Percentiles rank a stretch among this genome's conserved stretches.
These are phyloP conservation scores for Daphne laureola DNA, from an alignment of 441 rosid species.

Conservation along the genomic window DNA sequence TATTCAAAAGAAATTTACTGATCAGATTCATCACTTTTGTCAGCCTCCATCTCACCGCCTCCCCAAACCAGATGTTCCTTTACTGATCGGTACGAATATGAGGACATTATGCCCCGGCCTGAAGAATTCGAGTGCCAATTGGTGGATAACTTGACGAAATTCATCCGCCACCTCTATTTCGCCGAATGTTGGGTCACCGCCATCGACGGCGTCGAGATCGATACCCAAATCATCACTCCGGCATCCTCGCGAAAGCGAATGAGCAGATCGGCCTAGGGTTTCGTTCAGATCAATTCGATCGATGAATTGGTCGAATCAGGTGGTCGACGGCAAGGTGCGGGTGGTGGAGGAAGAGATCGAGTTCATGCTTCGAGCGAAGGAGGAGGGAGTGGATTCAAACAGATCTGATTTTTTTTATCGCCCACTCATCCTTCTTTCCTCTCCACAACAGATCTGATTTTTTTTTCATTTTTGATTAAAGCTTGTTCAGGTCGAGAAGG, in stretches of 20 bases:
- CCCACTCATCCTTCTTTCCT: too few species aligned
- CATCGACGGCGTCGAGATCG: slow-evolving; percentile 4
- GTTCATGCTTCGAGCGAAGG: slow-evolving; percentile 50
- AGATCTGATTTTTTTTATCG: too few species aligned
- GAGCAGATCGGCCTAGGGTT: slow-evolving; percentile 3
- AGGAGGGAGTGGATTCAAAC: slow-evolving; percentile 56
- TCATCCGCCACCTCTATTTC: slow-evolving; percentile 44
- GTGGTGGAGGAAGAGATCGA: slow-evolving; percentile 45
- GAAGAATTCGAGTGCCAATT: slow-evolving; percentile 55
- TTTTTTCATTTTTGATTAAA: too few species aligned
- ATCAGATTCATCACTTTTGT: too few species aligned
- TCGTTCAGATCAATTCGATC: slow-evolving; percentile 30
- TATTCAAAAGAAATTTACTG: too few species aligned
- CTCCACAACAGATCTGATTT: too few species aligned
- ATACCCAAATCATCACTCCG: slow-evolving; percentile 10
- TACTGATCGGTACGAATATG: slow-evolving; percentile 68
- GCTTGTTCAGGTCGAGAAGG: too few species aligned
- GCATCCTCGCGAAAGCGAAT: slow-evolving; percentile 10
- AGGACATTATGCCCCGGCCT: slow-evolving; percentile 38
- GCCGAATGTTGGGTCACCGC: slow-evolving; percentile 21
- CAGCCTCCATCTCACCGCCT: too few species aligned
- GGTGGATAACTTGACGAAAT: slow-evolving; percentile 50
- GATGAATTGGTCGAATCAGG: slow-evolving; percentile 18
- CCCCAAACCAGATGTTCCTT: slow-evolving; percentile 50
- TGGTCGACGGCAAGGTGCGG: slow-evolving; percentile 14